Conservation (phyloP, 176 grass and related monocot genomes). For the Hordeum marinum region DNA sequence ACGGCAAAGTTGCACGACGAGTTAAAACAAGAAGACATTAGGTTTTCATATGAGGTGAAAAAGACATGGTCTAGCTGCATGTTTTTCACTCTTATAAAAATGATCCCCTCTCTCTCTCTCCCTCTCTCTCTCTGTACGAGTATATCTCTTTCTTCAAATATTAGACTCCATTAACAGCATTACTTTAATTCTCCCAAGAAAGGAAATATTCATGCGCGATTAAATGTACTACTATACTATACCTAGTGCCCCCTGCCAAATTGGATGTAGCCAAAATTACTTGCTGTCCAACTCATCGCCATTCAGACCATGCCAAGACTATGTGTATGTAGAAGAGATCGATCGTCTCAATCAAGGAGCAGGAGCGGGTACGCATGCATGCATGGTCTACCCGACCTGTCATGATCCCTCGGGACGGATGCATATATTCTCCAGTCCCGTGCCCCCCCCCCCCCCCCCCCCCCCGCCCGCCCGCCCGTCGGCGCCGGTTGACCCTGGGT, state of each 20-base stretch:
- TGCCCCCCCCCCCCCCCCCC: no score
- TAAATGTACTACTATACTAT: no score
- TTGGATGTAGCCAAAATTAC: no score
- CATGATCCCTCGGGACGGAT: background rate
- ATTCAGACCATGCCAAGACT: background rate
- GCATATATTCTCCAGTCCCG: background rate
- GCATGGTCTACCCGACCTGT: background rate
- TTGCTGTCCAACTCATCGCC: background rate
- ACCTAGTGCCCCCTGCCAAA: no score
- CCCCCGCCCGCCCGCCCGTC: no score
- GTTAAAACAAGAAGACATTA: background rate
- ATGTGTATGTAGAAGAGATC: background rate
- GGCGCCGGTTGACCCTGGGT: background rate
- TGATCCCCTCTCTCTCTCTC: background rate
- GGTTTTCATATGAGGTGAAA: background rate
- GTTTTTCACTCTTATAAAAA: background rate
- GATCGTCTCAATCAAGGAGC: background rate
- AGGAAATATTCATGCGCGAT: background rate
- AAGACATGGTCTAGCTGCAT: background rate
- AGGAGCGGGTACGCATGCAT: background rate
- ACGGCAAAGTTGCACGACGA: background rate
- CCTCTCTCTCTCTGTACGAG: background rate
- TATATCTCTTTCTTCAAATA: no score
- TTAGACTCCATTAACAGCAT: background rate
- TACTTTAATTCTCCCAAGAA: background rate